Conservation (phyloP, 202 grass and related monocot species). For the Saccharum hybrid region DNA sequence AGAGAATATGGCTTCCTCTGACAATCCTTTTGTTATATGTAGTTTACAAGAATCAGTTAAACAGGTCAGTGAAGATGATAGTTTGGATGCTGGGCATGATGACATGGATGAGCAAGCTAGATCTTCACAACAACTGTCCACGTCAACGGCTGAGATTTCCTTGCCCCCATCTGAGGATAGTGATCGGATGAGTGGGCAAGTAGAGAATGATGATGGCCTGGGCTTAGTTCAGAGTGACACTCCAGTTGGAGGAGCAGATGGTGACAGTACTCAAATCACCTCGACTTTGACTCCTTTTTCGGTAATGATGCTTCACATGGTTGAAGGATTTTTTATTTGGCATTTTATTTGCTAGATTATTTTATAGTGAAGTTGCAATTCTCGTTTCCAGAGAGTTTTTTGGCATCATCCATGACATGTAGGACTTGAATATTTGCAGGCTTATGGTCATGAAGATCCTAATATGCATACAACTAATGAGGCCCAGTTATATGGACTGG, state of each 20-base stretch:
- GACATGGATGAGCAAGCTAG: constrained; percentile 60
- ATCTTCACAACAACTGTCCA: constrained; percentile 53
- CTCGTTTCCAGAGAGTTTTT: constrained; percentile 3
- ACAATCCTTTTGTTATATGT: constrained; percentile 37
- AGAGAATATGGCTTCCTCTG: not conserved
- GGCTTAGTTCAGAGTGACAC: constrained; percentile 69
- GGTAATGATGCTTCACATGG: constrained; percentile 37
- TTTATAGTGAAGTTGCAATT: constrained; percentile 9
- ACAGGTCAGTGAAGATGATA: constrained; percentile 37
- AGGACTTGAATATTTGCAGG: constrained; percentile 14
- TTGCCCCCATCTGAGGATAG: constrained; percentile 51
- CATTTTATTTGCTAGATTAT: constrained; percentile 23
- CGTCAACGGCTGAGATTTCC: constrained; percentile 52
- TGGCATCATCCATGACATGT: constrained; percentile 23
- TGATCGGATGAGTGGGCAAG: constrained; percentile 49
- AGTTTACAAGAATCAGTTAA: constrained; percentile 56
- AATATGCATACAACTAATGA: constrained; percentile 58
- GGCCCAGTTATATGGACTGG: constrained; percentile 53
- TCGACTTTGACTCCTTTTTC: constrained; percentile 56
- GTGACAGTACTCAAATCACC: constrained; percentile 49
- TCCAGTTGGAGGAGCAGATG: constrained; percentile 49
- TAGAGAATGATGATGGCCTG: constrained; percentile 68
- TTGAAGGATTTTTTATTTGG: not conserved
- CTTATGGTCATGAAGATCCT: constrained; percentile 55
- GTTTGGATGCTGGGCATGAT: constrained; percentile 38